phyloP scores from a whole-genome alignment of 2,329 filamentous ascomycete species.

The Daldinia sp. region DNA sequence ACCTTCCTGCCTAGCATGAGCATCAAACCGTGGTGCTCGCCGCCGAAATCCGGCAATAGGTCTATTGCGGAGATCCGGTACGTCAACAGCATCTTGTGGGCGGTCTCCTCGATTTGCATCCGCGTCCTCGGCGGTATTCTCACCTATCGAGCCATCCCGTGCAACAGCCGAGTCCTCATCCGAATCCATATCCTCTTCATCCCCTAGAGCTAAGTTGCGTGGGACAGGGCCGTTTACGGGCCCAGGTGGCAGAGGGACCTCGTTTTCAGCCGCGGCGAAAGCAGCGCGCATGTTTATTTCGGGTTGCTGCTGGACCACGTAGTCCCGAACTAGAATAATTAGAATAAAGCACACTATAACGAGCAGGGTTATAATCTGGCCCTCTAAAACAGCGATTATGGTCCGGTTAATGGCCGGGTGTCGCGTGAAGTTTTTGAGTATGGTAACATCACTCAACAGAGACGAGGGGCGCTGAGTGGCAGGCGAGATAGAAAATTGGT shows the following conservation, averaged over 20 bases:
- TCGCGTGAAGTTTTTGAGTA: conserved; percentile 73
- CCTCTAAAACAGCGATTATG: conserved; percentile 87
- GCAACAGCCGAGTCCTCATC: conserved; percentile 33
- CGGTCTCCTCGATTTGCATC: conserved; percentile 26
- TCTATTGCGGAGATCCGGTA: conserved; percentile 41
- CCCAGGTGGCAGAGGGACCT: conserved; percentile 41
- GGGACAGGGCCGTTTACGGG: conserved; percentile 35
- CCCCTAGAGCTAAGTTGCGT: conserved; percentile 23
- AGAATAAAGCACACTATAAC: conserved; percentile 95
- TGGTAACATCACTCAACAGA: conserved; percentile 68
- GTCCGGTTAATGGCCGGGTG: conserved; percentile 80
- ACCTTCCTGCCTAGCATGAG: conserved; percentile 15
- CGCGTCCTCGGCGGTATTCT: conserved; percentile 32
- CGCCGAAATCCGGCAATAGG: conserved; percentile 49
- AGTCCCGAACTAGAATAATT: conserved; percentile 96
- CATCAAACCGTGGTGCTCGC: conserved; percentile 44
- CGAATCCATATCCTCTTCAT: conserved; percentile 40
- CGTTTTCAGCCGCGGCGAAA: conserved; percentile 64
- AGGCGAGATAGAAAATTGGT: conserved; percentile 38
- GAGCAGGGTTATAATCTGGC: conserved; percentile 90
- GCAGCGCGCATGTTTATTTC: conserved; percentile 84
- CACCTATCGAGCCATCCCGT: conserved; percentile 22
- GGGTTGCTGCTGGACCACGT: conserved; percentile 97
- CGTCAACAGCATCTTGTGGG: conserved; percentile 34
- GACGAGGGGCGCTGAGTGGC: conserved; percentile 52